Percentiles rank a stretch among this genome's conserved stretches.
phyloP scores from a whole-genome alignment of 2,329 filamentous ascomycete genomes.

The Colletotrichum chlorophyti region DNA sequence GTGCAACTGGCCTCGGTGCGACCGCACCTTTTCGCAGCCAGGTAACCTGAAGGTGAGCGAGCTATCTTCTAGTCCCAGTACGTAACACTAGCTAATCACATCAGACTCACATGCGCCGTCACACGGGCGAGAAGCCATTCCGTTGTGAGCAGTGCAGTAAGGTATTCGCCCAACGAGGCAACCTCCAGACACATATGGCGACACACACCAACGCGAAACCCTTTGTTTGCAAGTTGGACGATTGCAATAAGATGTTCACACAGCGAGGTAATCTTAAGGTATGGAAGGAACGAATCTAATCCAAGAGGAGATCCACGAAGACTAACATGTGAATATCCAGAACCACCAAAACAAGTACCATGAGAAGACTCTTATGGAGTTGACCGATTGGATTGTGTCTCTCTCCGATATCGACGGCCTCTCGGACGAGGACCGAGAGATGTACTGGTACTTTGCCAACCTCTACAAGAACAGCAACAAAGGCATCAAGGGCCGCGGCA shows the following conservation, averaged over 20 bases:
- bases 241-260: conserved; percentile 87
- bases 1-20: conserved; percentile 77
- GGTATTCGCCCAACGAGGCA: conserved; percentile 84
- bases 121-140: conserved; percentile 88
- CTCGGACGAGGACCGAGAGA: conserved; percentile 72
- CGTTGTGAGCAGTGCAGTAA: conserved; percentile 81
- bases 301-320: too few species aligned
- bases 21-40: conserved; percentile 83
- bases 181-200: conserved; percentile 82
- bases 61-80: too few species aligned
- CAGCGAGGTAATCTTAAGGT: conserved; percentile 93
- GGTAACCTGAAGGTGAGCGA: conserved; percentile 84
- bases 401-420: conserved; percentile 68
- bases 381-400: conserved; percentile 75
- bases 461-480: conserved; percentile 99
- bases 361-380: conserved; percentile 70
- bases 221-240: conserved; percentile 81
- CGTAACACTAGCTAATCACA: neutral
- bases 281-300: conserved; percentile 24
- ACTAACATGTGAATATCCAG: conserved; percentile 45
- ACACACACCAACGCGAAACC: conserved; percentile 81
- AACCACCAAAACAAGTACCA: conserved; percentile 97
- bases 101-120: conserved; percentile 84
- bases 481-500: conserved; percentile 94
- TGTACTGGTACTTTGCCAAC: conserved; percentile 83